Conservation (phyloP, 78 protist genomes). For the Guillardia theta region DNA sequence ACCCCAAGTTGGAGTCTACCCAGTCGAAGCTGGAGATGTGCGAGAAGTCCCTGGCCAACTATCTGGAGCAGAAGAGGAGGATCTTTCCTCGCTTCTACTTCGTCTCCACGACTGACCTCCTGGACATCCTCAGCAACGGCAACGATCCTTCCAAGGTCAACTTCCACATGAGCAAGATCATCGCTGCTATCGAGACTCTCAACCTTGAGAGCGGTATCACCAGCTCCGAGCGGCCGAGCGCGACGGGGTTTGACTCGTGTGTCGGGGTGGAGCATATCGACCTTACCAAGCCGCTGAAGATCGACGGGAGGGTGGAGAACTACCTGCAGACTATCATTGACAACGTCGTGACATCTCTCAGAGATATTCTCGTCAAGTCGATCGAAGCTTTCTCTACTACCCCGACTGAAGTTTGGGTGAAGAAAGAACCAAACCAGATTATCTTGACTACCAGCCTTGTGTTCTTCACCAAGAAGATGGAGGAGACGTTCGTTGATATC, state of each 20-base stretch:
- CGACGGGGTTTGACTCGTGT: background rate
- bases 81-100: constrained; percentile 79
- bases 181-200: constrained; percentile 44
- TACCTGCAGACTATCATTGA: constrained; percentile 51
- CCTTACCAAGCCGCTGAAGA: background rate
- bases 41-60: constrained; percentile 64
- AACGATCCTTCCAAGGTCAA: constrained; percentile 17
- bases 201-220: background rate
- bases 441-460: constrained; percentile 49
- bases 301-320: constrained; percentile 62
- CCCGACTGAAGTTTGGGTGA: background rate
- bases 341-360: background rate
- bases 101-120: constrained; percentile 58
- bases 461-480: constrained; percentile 41
- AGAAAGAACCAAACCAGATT: constrained; percentile 45
- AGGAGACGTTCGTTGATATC: background rate
- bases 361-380: constrained; percentile 37
- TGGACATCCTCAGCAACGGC: constrained; percentile 68
- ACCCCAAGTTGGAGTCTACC: constrained; percentile 11
- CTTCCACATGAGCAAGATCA: constrained; percentile 49
- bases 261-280: constrained; percentile 30
- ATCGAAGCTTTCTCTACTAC: constrained; percentile 56
- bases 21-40: constrained; percentile 45
- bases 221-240: constrained; percentile 24
- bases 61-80: constrained; percentile 66